phyloP scores from a whole-genome alignment of 768 basidiomycete genomes.

The Phaffia australis region DNA sequence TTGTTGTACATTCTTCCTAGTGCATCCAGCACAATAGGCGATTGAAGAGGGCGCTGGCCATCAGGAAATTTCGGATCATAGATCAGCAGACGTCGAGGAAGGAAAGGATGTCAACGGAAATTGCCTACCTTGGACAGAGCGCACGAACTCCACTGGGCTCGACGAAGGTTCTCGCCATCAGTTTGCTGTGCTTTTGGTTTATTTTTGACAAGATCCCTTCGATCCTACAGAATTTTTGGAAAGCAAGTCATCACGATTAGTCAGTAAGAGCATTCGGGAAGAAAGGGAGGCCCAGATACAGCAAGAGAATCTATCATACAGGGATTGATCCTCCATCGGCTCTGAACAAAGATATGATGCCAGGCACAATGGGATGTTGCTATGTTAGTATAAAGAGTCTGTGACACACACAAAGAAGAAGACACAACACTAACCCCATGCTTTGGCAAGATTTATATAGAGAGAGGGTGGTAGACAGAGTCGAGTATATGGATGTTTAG shows the following conservation, averaged over 20 bases:
- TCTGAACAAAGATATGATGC: background rate
- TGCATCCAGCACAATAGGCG: constrained; percentile 81
- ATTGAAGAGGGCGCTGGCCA: constrained; percentile 62
- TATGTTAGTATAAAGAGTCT: too few relatives aligned
- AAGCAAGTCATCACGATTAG: background rate
- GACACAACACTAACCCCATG: constrained; percentile 17
- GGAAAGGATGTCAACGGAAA: background rate
- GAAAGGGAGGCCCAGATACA: background rate
- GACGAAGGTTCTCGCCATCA: constrained; percentile 78
- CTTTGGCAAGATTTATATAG: background rate
- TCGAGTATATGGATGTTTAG: too few relatives aligned
- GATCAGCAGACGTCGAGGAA: background rate
- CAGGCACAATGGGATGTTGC: background rate
- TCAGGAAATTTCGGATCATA: background rate
- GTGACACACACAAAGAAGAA: background rate
- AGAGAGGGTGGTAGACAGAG: background rate
- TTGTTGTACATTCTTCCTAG: constrained; percentile 95
- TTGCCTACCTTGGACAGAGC: constrained; percentile 76
- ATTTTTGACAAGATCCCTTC: constrained; percentile 39
- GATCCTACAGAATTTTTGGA: constrained; percentile 27
- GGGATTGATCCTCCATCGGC: constrained; percentile 39
- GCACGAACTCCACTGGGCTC: constrained; percentile 84
- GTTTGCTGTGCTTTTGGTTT: constrained; percentile 62
- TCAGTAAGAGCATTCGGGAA: background rate
- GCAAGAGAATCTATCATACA: background rate